phyloP scores from a whole-genome alignment of 257 asterid species.

The Nicotiana sylvestris region DNA sequence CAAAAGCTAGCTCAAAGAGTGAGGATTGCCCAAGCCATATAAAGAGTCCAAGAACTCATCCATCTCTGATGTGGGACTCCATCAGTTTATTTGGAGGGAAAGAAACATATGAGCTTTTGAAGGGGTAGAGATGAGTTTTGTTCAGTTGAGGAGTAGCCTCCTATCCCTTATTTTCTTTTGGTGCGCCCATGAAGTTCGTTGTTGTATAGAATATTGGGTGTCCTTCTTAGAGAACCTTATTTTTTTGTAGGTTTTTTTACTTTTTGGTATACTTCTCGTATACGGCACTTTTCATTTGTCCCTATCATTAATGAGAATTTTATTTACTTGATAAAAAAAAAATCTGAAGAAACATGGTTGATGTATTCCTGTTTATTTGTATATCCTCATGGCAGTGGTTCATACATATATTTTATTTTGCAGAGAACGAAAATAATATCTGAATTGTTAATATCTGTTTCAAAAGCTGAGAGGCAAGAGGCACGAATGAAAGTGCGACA shows the following conservation, averaged over 20 bases:
- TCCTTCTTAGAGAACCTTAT: background rate
- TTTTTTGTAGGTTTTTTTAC: background rate
- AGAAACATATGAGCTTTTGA: background rate
- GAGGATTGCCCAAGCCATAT: too few species aligned
- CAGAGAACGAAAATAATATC: constrained; percentile 86
- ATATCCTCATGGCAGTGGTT: constrained; percentile 15
- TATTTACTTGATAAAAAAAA: too few species aligned
- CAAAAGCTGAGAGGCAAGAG: constrained; percentile 98
- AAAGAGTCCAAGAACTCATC: too few species aligned
- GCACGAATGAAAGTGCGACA: constrained; percentile 94
- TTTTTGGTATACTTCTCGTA: background rate
- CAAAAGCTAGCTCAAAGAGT: too few species aligned
- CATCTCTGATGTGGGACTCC: too few species aligned
- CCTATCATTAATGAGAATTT: background rate
- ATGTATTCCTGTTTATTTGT: constrained; percentile 15
- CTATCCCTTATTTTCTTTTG: background rate
- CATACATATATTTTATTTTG: constrained; percentile 27
- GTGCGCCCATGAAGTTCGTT: background rate
- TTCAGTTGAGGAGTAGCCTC: background rate
- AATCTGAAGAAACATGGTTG: background rate
- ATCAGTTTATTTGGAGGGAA: background rate
- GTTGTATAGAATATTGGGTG: background rate
- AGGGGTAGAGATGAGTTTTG: background rate
- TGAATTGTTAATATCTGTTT: constrained; percentile 81
- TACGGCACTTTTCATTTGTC: background rate